A percentile compares a stretch with the other conserved stretches of the same genome.
Evolutionary conservation across 768 basidiomycete genomes (phyloP).

Genomic region (Termitomyces heimii): DNA sequence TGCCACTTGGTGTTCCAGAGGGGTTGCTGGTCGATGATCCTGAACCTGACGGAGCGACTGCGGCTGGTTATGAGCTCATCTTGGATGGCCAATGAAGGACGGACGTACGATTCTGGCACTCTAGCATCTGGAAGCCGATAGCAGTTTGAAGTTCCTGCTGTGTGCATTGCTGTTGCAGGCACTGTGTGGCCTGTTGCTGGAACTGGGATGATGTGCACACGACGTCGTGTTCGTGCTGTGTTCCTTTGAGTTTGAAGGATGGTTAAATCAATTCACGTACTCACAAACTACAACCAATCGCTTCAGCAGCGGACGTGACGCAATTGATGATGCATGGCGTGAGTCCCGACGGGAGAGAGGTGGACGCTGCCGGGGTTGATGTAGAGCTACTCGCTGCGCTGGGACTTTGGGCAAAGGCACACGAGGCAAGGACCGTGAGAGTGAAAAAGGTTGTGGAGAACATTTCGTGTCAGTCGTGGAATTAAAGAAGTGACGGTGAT

Average conservation of each 20-base stretch:
- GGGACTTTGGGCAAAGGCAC: constrained; percentile 1
- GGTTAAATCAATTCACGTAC: not conserved
- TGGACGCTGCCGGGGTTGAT: not conserved
- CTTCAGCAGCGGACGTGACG: constrained; percentile 5
- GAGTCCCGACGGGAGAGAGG: not conserved
- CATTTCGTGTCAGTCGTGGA: not conserved
- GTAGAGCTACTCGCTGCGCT: not conserved
- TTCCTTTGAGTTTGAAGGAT: not conserved
- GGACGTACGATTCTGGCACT: constrained; percentile 9
- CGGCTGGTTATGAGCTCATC: not conserved
- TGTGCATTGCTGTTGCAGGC: constrained; percentile 11
- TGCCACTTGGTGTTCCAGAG: not conserved
- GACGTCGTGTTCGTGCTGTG: constrained; percentile 6
- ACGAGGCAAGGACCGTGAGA: constrained; percentile 1
- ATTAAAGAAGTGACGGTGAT: too few species aligned
- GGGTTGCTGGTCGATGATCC: not conserved
- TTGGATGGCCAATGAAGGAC: not conserved
- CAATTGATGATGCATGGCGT: constrained; percentile 7
- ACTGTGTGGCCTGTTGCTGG: constrained; percentile 11
- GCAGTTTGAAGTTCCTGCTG: constrained; percentile 6
- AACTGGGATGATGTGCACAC: constrained; percentile 14
- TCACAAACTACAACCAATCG: not conserved
- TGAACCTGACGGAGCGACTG: not conserved
- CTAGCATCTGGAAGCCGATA: constrained; percentile 5
- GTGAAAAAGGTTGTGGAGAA: constrained; percentile 8